phyloP scores from a whole-genome alignment of 345 rosid genomes.

The Balakata baccata region DNA sequence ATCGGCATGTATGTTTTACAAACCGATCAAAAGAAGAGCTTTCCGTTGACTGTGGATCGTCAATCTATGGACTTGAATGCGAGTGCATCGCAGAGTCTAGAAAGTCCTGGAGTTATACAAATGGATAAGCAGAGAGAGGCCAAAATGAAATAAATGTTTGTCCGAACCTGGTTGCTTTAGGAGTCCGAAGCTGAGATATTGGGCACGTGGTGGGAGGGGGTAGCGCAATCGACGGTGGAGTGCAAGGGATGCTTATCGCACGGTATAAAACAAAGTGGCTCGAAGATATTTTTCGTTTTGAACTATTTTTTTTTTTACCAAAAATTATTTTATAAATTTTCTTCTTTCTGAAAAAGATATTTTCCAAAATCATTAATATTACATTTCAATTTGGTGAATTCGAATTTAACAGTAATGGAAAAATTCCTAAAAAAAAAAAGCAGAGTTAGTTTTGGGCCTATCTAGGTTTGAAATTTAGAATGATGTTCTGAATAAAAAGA shows the following conservation, averaged over 20 bases:
- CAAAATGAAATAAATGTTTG: too few relatives aligned
- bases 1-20: not conserved
- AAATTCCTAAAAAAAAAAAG: too few relatives aligned
- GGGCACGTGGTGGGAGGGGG: not conserved
- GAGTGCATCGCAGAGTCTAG: too few relatives aligned
- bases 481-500: not conserved
- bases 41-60: not conserved
- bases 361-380: too few relatives aligned
- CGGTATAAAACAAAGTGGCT: not conserved
- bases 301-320: too few relatives aligned
- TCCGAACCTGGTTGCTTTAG: constrained; percentile 5
- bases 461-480: too few relatives aligned
- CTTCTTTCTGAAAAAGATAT: too few relatives aligned
- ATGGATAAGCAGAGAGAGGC: too few relatives aligned
- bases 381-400: too few relatives aligned
- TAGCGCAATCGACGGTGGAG: constrained; percentile 10
- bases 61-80: not conserved
- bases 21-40: not conserved
- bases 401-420: too few relatives aligned
- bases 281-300: not conserved
- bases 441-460: too few relatives aligned
- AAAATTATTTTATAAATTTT: too few relatives aligned
- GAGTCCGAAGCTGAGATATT: constrained; percentile 9
- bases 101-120: not conserved
- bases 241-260: constrained; percentile 1